These are phyloP conservation scores for Gremmenia infestans DNA, from an alignment of 2,329 filamentous ascomycete genomes.

Conservation along the genomic window DNA sequence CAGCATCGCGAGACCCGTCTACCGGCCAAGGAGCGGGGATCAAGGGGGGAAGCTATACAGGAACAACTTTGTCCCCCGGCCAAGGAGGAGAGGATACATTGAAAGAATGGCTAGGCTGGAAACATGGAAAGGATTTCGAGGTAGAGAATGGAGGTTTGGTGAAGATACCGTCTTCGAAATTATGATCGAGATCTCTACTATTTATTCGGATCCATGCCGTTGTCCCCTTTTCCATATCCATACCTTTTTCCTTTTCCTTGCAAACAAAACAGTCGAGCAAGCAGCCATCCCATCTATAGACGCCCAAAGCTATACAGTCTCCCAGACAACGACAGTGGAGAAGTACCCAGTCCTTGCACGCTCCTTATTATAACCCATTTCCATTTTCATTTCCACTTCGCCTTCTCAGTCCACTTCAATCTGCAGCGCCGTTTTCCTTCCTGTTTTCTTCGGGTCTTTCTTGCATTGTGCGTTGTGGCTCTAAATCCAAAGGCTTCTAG, in stretches of 20 bases:
- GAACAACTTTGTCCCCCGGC: slow-evolving; percentile 56
- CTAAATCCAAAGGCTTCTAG: neutral
- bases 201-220: slow-evolving; percentile 3
- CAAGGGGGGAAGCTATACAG: slow-evolving; percentile 62
- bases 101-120: slow-evolving; percentile 72
- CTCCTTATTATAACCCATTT: neutral
- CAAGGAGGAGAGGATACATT: slow-evolving; percentile 68
- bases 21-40: slow-evolving; percentile 59
- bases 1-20: slow-evolving; percentile 32
- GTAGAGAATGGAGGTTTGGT: slow-evolving; percentile 58
- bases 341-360: neutral
- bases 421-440: neutral
- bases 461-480: neutral
- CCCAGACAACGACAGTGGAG: neutral
- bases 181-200: slow-evolving; percentile 32
- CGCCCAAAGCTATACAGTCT: neutral
- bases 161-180: slow-evolving; percentile 39
- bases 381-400: neutral
- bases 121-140: slow-evolving; percentile 64
- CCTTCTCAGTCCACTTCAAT: neutral
- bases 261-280: neutral
- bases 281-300: neutral
- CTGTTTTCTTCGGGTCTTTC: neutral
- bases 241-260: neutral
- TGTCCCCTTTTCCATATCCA: neutral